Conservation (phyloP, 2,329 filamentous ascomycete genomes). For the Fusarium devonianum region DNA sequence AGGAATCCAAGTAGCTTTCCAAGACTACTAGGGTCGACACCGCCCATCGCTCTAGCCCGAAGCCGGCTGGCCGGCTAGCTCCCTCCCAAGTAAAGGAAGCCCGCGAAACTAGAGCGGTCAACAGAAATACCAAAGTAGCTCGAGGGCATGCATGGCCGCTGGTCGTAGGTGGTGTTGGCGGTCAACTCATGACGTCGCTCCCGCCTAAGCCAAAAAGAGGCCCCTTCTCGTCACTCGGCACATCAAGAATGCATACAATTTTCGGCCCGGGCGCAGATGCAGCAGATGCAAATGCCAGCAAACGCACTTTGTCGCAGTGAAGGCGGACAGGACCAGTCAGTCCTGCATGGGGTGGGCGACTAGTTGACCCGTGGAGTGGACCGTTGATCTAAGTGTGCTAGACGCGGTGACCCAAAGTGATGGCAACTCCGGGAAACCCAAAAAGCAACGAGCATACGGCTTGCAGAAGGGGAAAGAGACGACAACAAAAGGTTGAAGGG, state of each 20-base stretch:
- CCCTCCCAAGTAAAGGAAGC: slow-evolving; percentile 37
- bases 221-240: slow-evolving; percentile 24
- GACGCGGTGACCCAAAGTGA: slow-evolving; percentile 33
- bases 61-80: slow-evolving; percentile 35
- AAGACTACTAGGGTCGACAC: slow-evolving; percentile 38
- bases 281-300: slow-evolving; percentile 29
- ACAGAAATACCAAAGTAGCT: slow-evolving; percentile 35
- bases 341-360: slow-evolving; percentile 27
- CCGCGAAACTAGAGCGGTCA: slow-evolving; percentile 39
- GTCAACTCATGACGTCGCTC: slow-evolving; percentile 30
- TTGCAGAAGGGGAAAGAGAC: slow-evolving; percentile 41
- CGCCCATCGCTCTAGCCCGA: slow-evolving; percentile 38
- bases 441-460: slow-evolving; percentile 36
- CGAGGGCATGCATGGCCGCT: slow-evolving; percentile 28
- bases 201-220: slow-evolving; percentile 30
- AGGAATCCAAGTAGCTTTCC: slow-evolving; percentile 31
- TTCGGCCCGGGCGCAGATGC: slow-evolving; percentile 23
- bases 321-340: slow-evolving; percentile 29
- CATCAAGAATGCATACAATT: slow-evolving; percentile 14
- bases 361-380: slow-evolving; percentile 34
- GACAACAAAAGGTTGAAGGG: slow-evolving; percentile 23
- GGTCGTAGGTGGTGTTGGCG: slow-evolving; percentile 16
- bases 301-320: slow-evolving; percentile 24
- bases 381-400: slow-evolving; percentile 32
- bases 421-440: slow-evolving; percentile 27